A percentile compares a stretch with the other conserved stretches of the same genome.
These are phyloP conservation scores for Thelonectria blattea DNA, from an alignment of 2,329 filamentous ascomycete species.

Conservation along the genomic window DNA sequence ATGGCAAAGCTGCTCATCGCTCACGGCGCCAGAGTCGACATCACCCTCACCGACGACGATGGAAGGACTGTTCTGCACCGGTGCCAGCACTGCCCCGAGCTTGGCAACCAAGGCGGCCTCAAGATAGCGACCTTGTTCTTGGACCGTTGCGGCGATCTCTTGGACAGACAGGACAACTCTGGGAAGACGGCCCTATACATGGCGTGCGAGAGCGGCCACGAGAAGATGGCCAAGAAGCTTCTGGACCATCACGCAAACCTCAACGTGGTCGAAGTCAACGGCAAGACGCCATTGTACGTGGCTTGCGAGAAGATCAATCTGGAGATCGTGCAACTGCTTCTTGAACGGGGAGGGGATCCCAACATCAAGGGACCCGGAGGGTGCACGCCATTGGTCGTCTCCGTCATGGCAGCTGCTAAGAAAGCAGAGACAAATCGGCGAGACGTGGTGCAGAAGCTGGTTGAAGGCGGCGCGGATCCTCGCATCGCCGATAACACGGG, in stretches of 20 bases:
- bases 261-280: slow-evolving; percentile 5
- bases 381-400: background rate
- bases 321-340: background rate
- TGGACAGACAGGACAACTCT: slow-evolving; percentile 7
- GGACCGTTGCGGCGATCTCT: background rate
- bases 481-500: background rate
- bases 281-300: slow-evolving; percentile 6
- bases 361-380: slow-evolving; percentile 1
- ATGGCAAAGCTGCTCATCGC: background rate
- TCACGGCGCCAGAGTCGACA: background rate
- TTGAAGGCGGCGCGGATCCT: background rate
- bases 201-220: slow-evolving; percentile 11
- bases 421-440: background rate
- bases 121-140: slow-evolving; percentile 2
- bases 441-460: background rate
- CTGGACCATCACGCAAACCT: slow-evolving; percentile 2
- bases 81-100: slow-evolving; percentile 4
- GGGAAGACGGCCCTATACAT: slow-evolving; percentile 15
- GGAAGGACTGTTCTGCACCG: slow-evolving; percentile 7
- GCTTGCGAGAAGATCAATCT: slow-evolving; percentile 1
- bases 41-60: background rate
- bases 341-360: background rate
- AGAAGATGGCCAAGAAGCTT: slow-evolving; percentile 9
- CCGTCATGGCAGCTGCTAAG: slow-evolving; percentile 8
- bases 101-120: slow-evolving; percentile 9